Evolutionary conservation across 768 basidiomycete genomes (phyloP).

Genomic region (Russula ochroleuca): DNA sequence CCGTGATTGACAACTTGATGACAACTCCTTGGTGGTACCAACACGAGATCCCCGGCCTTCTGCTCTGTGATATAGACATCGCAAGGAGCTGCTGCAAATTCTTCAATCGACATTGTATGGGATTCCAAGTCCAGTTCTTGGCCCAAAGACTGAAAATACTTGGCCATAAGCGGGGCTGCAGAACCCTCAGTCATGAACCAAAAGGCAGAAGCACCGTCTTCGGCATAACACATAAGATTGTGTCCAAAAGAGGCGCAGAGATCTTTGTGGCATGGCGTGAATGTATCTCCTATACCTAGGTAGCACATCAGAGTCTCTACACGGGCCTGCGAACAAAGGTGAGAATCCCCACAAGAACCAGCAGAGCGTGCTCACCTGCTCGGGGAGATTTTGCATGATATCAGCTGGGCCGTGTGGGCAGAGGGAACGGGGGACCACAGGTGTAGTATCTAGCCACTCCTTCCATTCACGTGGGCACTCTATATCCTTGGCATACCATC

Average conservation of each 20-base stretch:
- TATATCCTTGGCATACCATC: slow-evolving; percentile 75
- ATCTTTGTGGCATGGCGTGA: slow-evolving; percentile 82
- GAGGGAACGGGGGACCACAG: slow-evolving; percentile 50
- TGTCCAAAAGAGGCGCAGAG: slow-evolving; percentile 80
- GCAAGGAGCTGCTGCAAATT: slow-evolving; percentile 64
- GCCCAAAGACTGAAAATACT: slow-evolving; percentile 53
- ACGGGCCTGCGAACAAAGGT: slow-evolving; percentile 24
- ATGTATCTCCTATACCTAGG: slow-evolving; percentile 75
- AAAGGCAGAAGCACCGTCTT: slow-evolving; percentile 64
- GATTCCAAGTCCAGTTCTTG: slow-evolving; percentile 72
- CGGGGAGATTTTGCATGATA: slow-evolving; percentile 52
- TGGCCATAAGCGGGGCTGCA: slow-evolving; percentile 49
- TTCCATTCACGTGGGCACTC: slow-evolving; percentile 64
- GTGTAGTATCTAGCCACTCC: slow-evolving; percentile 48
- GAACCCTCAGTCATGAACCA: slow-evolving; percentile 82
- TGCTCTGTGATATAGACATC: slow-evolving; percentile 68
- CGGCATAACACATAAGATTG: slow-evolving; percentile 82
- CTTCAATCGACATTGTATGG: slow-evolving; percentile 56
- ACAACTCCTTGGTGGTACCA: slow-evolving; percentile 76
- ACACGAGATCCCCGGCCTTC: slow-evolving; percentile 68
- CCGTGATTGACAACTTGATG: slow-evolving; percentile 83
- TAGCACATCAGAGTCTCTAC: slow-evolving; percentile 86
- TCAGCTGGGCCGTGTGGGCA: slow-evolving; percentile 54
- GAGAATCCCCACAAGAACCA: slow-evolving; percentile 14
- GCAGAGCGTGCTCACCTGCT: slow-evolving; percentile 40